phyloP scores from a whole-genome alignment of 768 basidiomycete genomes.

The Tylopilus intermedius region DNA sequence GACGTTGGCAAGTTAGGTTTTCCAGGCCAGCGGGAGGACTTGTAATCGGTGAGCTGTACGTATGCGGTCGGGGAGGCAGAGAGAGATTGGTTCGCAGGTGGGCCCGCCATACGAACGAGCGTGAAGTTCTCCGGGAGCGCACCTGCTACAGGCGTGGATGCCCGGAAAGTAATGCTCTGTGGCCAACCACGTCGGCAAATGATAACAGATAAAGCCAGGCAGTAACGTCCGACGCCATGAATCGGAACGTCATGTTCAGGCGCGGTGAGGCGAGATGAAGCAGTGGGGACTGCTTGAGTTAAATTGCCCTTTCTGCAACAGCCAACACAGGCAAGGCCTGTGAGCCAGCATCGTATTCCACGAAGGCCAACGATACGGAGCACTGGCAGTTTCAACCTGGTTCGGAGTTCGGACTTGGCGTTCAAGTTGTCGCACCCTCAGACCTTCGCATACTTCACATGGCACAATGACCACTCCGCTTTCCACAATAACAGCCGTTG shows the following conservation, averaged over 20 bases:
- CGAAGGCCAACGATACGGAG: too few relatives aligned
- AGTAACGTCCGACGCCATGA: background rate
- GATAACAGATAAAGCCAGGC: constrained; percentile 12
- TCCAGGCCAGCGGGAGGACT: constrained; percentile 38
- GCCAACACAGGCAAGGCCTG: too few relatives aligned
- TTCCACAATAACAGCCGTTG: too few relatives aligned
- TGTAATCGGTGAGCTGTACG: constrained; percentile 29
- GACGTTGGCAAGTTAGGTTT: constrained; percentile 36
- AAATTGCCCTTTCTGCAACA: too few relatives aligned
- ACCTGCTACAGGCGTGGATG: constrained; percentile 19
- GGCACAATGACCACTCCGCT: too few relatives aligned
- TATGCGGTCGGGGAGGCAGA: constrained; percentile 34
- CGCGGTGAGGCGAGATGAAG: too few relatives aligned
- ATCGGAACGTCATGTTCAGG: background rate
- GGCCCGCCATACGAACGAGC: constrained; percentile 28
- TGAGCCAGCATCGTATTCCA: too few relatives aligned
- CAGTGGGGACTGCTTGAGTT: too few relatives aligned
- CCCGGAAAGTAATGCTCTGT: constrained; percentile 16
- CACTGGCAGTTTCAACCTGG: too few relatives aligned
- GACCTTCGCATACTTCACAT: too few relatives aligned
- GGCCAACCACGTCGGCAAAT: constrained; percentile 5
- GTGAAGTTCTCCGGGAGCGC: constrained; percentile 20
- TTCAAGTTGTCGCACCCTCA: too few relatives aligned
- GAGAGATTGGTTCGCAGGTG: constrained; percentile 29
- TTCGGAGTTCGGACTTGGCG: too few relatives aligned